Conservation (phyloP, 2,329 filamentous ascomycete genomes). For the Ambrosiella cleistominuta region DNA sequence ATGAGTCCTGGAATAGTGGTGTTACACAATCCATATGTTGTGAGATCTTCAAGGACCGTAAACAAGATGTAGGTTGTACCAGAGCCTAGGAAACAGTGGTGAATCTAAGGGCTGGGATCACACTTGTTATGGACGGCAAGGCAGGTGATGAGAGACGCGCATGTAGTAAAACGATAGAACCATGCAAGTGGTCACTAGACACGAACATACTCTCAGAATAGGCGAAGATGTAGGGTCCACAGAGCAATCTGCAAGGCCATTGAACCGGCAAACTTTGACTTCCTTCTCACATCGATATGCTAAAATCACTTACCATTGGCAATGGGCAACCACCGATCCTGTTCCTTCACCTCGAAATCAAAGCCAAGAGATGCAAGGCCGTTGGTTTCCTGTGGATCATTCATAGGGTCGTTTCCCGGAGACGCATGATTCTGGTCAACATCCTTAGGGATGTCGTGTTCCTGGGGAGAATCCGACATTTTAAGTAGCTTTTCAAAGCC, state of each 20-base stretch:
- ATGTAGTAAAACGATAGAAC: not conserved
- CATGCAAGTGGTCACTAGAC: not conserved
- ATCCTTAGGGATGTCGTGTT: conserved; percentile 67
- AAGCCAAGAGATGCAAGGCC: conserved; percentile 51
- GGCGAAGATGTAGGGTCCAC: too few relatives aligned
- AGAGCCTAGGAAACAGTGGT: not conserved
- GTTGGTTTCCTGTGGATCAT: conserved; percentile 67
- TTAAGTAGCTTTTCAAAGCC: not conserved
- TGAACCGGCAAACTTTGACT: not conserved
- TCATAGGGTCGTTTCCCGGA: conserved; percentile 53
- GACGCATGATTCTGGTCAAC: conserved; percentile 28
- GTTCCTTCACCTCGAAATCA: conserved; percentile 98
- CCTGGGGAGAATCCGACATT: conserved; percentile 69
- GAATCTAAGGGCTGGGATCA: not conserved
- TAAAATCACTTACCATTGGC: conserved; percentile 83
- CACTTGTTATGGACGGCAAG: not conserved
- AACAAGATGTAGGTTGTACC: not conserved
- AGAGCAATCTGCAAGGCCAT: not conserved
- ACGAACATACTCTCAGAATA: not conserved
- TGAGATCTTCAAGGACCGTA: not conserved
- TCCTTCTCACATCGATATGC: not conserved
- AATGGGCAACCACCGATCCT: conserved; percentile 98
- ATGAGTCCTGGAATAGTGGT: not conserved
- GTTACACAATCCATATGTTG: not conserved
- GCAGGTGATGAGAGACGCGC: not conserved